Percentiles rank a stretch among this genome's conserved stretches.
These are phyloP conservation scores for Blastobotrys mokoenaii DNA, from an alignment of 805 yeast genomes.

Conservation along the genomic window DNA sequence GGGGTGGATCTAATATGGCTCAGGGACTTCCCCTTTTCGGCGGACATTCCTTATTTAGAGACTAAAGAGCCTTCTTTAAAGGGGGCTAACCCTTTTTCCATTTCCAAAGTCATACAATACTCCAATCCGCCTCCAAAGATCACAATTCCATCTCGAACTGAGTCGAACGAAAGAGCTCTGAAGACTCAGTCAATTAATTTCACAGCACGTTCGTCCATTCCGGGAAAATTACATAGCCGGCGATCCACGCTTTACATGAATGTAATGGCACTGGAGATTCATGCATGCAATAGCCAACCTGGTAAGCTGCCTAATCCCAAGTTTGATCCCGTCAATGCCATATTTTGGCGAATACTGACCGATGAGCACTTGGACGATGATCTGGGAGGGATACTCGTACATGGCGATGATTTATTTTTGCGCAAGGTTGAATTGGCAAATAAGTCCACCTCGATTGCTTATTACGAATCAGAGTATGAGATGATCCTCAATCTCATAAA, in stretches of 20 bases:
- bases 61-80: too few relatives aligned
- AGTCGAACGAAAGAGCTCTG: too few relatives aligned
- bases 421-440: background rate
- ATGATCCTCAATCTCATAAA: conserved; percentile 49
- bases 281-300: conserved; percentile 41
- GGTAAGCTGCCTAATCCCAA: conserved; percentile 57
- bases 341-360: conserved; percentile 57
- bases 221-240: too few relatives aligned
- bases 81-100: too few relatives aligned
- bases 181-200: too few relatives aligned
- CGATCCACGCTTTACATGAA: conserved; percentile 32
- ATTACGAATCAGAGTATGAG: conserved; percentile 39
- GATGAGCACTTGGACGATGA: conserved; percentile 27
- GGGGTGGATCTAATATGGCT: too few relatives aligned
- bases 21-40: too few relatives aligned
- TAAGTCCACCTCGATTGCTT: background rate
- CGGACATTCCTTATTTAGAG: too few relatives aligned
- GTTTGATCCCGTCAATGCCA: conserved; percentile 46
- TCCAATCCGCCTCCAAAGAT: too few relatives aligned
- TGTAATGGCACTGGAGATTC: conserved; percentile 60
- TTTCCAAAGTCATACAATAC: too few relatives aligned
- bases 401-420: conserved; percentile 21
- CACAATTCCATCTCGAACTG: too few relatives aligned
- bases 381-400: conserved; percentile 15
- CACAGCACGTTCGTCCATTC: too few relatives aligned